phyloP scores from a whole-genome alignment of 371 early-diverging fungal genomes.

The Catenaria anguillulae region DNA sequence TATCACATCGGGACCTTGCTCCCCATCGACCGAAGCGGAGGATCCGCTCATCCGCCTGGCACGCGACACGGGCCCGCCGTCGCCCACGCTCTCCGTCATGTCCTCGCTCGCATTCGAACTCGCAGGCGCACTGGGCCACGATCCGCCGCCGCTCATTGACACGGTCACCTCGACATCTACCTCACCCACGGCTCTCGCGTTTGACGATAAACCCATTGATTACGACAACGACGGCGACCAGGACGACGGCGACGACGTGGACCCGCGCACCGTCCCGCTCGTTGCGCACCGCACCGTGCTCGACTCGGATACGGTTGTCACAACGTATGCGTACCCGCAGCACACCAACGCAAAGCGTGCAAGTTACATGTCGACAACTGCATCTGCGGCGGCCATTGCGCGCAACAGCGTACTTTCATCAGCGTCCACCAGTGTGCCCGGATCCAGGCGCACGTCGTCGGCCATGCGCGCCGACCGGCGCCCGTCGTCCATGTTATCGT shows the following conservation, averaged over 20 bases:
- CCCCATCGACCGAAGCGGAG: too few species aligned
- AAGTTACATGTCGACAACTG: not conserved
- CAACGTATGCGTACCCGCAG: not conserved
- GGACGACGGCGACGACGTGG: conserved; percentile 13
- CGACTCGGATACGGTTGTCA: not conserved
- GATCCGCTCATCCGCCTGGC: not conserved
- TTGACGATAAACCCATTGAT: not conserved
- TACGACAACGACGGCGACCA: conserved; percentile 10
- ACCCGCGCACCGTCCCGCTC: conserved; percentile 8
- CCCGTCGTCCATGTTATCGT: too few species aligned
- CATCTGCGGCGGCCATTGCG: too few species aligned
- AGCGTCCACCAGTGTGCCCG: too few species aligned
- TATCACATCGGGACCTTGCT: too few species aligned
- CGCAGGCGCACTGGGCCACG: not conserved
- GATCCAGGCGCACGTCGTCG: too few species aligned
- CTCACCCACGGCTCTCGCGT: not conserved
- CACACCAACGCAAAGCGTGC: not conserved
- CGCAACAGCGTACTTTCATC: too few species aligned
- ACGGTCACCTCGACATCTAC: not conserved
- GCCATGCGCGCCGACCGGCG: too few species aligned
- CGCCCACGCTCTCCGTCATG: not conserved
- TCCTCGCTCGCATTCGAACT: not conserved
- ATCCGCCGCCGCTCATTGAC: too few species aligned
- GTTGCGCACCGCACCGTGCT: not conserved
- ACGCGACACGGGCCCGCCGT: not conserved